Base-by-base conservation (phyloP, 1,284 basidiomycete genomes). In the Meira nashicola region DNA sequence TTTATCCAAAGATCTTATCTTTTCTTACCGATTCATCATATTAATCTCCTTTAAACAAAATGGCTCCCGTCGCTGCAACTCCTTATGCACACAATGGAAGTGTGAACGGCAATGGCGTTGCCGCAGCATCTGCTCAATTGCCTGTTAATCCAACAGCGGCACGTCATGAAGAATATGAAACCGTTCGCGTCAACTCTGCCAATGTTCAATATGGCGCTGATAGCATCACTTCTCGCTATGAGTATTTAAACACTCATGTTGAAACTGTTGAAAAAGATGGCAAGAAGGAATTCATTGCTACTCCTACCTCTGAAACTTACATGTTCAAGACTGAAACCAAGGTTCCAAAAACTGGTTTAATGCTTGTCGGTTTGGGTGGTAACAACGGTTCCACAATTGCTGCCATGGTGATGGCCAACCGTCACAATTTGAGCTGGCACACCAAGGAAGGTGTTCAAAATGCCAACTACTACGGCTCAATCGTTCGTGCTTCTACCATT, bases 331-430 rank as follows among this genome's bases (percentile, higher is more conserved):
- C 94, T 65, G 83, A 86, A 77, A 84, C 89, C 78, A 85, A 87
- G 77, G 90, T 95, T 60, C 85, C 87, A 71, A 93, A 89, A 83
- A 95, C 92, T 79, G 93, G 92, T 62, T 84, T 97, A 68, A 90
- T 98, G 89, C 88, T 98, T 84, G 88, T 97, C 76, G 94, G 94
- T 66, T 82, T 93, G 67, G 94, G 94, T 67, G 94, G 94, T 63
- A 98, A 98, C 85, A 98, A 98, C 79, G 94, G 94, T 62, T 87
- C 90, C 58, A 98, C 94, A 48, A 85, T 97, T 61, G 88, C 88
- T 68, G 93, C 95, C 28, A 95, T 92, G 68, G 87, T 97, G 78
- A 86, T 97, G 72, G 94, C 95, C 77, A 98, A 98, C 84, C 87
- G 87, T 70, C 89, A 97, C 83, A 87, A 90, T 81, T 91, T 98